Evolutionary conservation across 768 basidiomycete genomes (phyloP).

Genomic region (Mycena metata): DNA sequence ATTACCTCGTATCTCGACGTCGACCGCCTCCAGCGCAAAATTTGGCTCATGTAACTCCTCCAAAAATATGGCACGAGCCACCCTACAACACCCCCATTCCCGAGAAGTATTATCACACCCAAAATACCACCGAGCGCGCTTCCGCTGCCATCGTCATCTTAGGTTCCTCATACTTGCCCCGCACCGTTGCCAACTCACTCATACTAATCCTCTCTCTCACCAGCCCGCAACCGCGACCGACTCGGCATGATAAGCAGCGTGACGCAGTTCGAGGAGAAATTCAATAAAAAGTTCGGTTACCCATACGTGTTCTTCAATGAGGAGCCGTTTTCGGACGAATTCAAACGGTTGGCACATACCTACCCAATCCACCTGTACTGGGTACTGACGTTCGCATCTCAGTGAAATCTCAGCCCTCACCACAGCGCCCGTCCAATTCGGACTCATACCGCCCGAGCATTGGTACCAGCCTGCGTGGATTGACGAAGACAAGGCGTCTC

Average conservation of each 20-base stretch:
- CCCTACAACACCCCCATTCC: slow-evolving; percentile 14
- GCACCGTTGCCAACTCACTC: too few relatives aligned
- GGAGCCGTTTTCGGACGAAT: slow-evolving; percentile 64
- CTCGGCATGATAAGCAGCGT: slow-evolving; percentile 60
- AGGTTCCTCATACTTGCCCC: slow-evolving; percentile 37
- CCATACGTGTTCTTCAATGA: slow-evolving; percentile 80
- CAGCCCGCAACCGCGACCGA: slow-evolving; percentile 56
- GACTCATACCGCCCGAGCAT: slow-evolving; percentile 66
- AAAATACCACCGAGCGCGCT: slow-evolving; percentile 45
- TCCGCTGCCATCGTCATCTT: slow-evolving; percentile 73
- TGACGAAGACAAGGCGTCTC: slow-evolving; percentile 71
- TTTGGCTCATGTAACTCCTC: background rate
- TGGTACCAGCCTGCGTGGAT: slow-evolving; percentile 83
- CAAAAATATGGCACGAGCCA: slow-evolving; percentile 16
- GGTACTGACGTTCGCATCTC: background rate
- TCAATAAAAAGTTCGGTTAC: slow-evolving; percentile 68
- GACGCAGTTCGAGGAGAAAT: slow-evolving; percentile 67
- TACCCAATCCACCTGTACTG: too few relatives aligned
- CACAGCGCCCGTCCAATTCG: slow-evolving; percentile 56
- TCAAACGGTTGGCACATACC: slow-evolving; percentile 55
- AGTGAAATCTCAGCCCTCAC: slow-evolving; percentile 35
- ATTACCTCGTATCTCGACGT: background rate
- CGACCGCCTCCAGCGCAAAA: background rate
- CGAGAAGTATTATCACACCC: slow-evolving; percentile 23
- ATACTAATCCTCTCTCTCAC: background rate